Evolutionary conservation across 306 rosid genomes (phyloP).

Genomic region (Quercus robur): DNA sequence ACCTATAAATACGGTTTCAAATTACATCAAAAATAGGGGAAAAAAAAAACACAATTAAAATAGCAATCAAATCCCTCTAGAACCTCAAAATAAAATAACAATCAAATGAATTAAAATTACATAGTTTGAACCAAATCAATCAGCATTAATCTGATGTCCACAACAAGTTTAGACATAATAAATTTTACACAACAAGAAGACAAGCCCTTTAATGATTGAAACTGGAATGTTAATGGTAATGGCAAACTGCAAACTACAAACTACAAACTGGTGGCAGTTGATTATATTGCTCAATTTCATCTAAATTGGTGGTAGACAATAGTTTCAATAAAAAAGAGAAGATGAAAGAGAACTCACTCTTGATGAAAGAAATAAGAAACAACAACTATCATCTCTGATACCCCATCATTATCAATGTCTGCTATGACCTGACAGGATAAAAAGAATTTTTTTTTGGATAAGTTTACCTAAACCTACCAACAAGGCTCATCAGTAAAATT

Average conservation of each 20-base stretch:
- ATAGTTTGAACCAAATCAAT: too few species aligned
- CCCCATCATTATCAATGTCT: constrained; percentile 94
- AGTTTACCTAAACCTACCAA: background rate
- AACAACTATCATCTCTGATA: constrained; percentile 88
- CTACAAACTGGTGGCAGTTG: too few species aligned
- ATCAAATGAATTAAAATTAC: too few species aligned
- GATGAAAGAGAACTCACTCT: constrained; percentile 62
- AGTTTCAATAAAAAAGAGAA: background rate
- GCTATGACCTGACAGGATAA: constrained; percentile 75
- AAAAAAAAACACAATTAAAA: too few species aligned
- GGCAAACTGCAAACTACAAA: too few species aligned
- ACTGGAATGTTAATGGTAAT: background rate
- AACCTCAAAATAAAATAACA: too few species aligned
- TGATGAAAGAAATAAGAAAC: constrained; percentile 92
- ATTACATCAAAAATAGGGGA: too few species aligned
- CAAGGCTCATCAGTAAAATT: background rate
- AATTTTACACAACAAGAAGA: background rate
- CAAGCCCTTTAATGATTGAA: background rate
- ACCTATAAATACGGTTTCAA: too few species aligned
- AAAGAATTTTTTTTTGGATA: background rate
- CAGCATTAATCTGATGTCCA: too few species aligned
- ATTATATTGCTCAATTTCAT: background rate
- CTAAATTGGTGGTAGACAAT: background rate
- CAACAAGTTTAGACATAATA: background rate
- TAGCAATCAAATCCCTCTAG: too few species aligned